phyloP scores from a whole-genome alignment of 805 yeast genomes.

The Blastobotrys parvus region DNA sequence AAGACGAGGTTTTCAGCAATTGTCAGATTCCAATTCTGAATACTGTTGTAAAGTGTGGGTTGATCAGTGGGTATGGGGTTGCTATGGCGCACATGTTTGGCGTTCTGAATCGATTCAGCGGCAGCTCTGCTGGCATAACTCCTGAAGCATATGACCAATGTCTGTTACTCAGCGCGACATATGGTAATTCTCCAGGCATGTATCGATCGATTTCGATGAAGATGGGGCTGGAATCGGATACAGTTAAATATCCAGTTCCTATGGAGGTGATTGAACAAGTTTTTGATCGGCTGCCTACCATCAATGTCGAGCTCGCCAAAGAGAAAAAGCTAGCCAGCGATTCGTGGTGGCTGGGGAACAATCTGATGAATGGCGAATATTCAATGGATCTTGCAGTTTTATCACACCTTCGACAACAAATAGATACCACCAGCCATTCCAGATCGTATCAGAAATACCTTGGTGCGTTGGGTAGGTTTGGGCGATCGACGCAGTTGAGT shows the following conservation, averaged over 20 bases:
- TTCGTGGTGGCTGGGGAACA: slow-evolving; percentile 16
- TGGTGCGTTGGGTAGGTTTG: slow-evolving; percentile 20
- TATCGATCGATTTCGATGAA: slow-evolving; percentile 17
- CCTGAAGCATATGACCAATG: slow-evolving; percentile 18
- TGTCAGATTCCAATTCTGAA: slow-evolving; percentile 21
- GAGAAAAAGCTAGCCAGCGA: slow-evolving; percentile 10
- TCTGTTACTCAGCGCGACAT: slow-evolving; percentile 17
- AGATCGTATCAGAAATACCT: slow-evolving; percentile 16
- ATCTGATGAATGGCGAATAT: slow-evolving; percentile 12
- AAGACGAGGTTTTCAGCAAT: slow-evolving; percentile 15
- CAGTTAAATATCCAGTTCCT: slow-evolving; percentile 4
- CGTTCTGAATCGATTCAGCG: slow-evolving; percentile 16
- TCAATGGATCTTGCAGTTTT: slow-evolving; percentile 17
- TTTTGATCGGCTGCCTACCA: slow-evolving; percentile 20
- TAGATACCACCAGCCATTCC: slow-evolving; percentile 5
- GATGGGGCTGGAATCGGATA: slow-evolving; percentile 4
- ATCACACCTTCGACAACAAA: slow-evolving; percentile 14
- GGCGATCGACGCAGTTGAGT: slow-evolving; percentile 14
- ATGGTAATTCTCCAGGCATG: slow-evolving; percentile 23
- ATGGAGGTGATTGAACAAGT: slow-evolving; percentile 11
- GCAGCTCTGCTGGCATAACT: slow-evolving; percentile 14
- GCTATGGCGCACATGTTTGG: slow-evolving; percentile 24
- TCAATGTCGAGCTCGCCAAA: slow-evolving; percentile 13
- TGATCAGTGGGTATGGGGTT: slow-evolving; percentile 2
- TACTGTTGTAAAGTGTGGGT: slow-evolving; percentile 13